Evolutionary conservation across 2,329 filamentous ascomycete species (phyloP), one percentile per base, ranked within the genome.

Genomic region (Fusarium sp.): DNA sequence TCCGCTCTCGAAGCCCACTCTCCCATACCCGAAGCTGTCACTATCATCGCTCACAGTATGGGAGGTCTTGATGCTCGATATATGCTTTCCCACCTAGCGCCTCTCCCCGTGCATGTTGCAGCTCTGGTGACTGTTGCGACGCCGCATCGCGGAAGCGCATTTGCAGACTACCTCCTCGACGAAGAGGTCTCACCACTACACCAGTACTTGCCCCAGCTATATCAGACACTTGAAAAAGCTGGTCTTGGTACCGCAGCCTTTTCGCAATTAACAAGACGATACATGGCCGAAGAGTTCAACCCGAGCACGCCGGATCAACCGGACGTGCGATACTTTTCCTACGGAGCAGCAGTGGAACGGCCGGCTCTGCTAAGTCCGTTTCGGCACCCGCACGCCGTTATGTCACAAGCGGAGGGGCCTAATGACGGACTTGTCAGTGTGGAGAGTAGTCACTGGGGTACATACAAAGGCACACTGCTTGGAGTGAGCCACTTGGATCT

Each of bases 31-130:
- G 52, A 66, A 21, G 66, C 89, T 49, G 92, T 97, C 67, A 93
- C 92, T 75, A 91, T 97, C 60, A 83, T 94, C 20, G 87, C 87
- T 39, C 91, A 94, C 78, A 87, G 83, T 69, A 90, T 90, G 87
- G 87, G 88, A 46, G 88, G 88, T 3, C 80, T 91, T 5, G 88
- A 90, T 74, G 85, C 87, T 11, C 82, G 88, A 43, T 88, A 89
- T 76, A 88, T 90, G 87, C 86, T 90, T 52, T 86, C 87, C 21
- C 81, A 81, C 49, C 79, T 89, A 14, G 79, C 78, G 40, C 85
- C 84, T 2, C 74, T 77, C 23, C 76, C 79, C 39, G 78, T 87
- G 20, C 74, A 78, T 18, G 83, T 88, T 48, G 80, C 80, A 27
- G 83, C 83, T 4, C 80, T 88, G 15, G 83, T 86, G 41, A 88